Base-by-base conservation (phyloP, 1,139 yeast genomes). In the Dujonia santamariae region DNA sequence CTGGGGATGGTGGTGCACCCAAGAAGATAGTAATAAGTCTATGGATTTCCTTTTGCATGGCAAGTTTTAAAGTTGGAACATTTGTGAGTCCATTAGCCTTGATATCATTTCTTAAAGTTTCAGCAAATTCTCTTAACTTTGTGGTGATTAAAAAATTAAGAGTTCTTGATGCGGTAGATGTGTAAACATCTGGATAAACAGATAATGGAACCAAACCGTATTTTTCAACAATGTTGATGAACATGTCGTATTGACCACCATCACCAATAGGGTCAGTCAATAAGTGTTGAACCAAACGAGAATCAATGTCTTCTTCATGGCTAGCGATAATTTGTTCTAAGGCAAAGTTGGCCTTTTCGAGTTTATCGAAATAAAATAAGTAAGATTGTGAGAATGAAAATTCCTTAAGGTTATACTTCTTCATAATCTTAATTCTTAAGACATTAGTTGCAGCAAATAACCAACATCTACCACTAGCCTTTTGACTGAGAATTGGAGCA, bases 301-400 rank as follows among this genome's bases (percentile, higher is more conserved):
- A 43, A 27, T 46, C 48, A 20, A 47, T 26, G 11, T 35, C 42
- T 7, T 42, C 36, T 23, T 40, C 47, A 35, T 40, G 42, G 31
- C 38, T 44, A 11, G 31, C 40, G 18, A 37, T 35, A 26, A 48
- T 43, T 26, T 39, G 42, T 20, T 48, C 46, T 26, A 47, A 36
- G 31, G 46, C 45, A 30, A 20, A 45, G 37, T 46, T 48, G 27
- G 46, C 35, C 44, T 61, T 59, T 40, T 61, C 67, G 31, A 61
- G 50, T 44, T 61, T 61, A 45, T 61, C 66, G 41, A 58, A 60
- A 34, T 61, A 61, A 43, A 48, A 59, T 33, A 60, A 49, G 42
- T 59, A 61, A 15, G 61, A 47, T 29, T 46, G 50, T 19, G 48
- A 42, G 24, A 47, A 43, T 34, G 46, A 50, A 31, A 46, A 48